Conservation (phyloP, 768 basidiomycete genomes). For the Lactifluus volemus region DNA sequence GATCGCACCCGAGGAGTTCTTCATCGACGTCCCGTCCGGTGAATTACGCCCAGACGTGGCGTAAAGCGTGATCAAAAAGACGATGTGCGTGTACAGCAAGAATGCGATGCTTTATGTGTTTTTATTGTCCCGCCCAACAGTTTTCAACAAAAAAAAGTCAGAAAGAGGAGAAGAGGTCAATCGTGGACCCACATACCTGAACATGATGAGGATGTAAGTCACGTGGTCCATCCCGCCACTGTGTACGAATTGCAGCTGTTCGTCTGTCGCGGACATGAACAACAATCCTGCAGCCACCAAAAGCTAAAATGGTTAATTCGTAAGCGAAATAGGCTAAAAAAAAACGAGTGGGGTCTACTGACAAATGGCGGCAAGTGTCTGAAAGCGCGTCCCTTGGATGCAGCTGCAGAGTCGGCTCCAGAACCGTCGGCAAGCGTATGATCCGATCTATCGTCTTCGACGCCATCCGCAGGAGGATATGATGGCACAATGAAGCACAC, state of each 20-base stretch:
- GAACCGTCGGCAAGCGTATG: constrained; percentile 48
- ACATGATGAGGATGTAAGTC: constrained; percentile 80
- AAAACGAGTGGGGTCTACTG: constrained; percentile 28
- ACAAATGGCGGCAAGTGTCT: constrained; percentile 87
- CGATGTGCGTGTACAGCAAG: constrained; percentile 64
- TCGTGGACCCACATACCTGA: constrained; percentile 39
- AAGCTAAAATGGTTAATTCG: constrained; percentile 38
- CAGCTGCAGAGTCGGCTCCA: constrained; percentile 24
- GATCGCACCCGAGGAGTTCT: constrained; percentile 30
- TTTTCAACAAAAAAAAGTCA: too few relatives aligned
- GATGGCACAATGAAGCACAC: constrained; percentile 62
- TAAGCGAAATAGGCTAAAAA: constrained; percentile 37
- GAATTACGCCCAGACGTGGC: constrained; percentile 53
- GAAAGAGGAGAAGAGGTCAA: constrained; percentile 8
- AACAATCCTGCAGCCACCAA: constrained; percentile 36
- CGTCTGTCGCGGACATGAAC: constrained; percentile 93
- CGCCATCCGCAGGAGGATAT: constrained; percentile 26
- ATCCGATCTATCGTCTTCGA: constrained; percentile 55
- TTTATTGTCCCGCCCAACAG: too few relatives aligned
- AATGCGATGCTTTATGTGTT: constrained; percentile 50
- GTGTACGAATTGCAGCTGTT: constrained; percentile 68
- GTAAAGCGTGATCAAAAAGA: constrained; percentile 64
- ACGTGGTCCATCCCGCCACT: constrained; percentile 81
- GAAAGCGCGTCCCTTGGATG: constrained; percentile 45
- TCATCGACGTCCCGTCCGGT: constrained; percentile 17